Percentiles rank a stretch among this genome's conserved stretches.
phyloP scores from a whole-genome alignment of 2,329 filamentous ascomycete species.

The Capronia americana region DNA sequence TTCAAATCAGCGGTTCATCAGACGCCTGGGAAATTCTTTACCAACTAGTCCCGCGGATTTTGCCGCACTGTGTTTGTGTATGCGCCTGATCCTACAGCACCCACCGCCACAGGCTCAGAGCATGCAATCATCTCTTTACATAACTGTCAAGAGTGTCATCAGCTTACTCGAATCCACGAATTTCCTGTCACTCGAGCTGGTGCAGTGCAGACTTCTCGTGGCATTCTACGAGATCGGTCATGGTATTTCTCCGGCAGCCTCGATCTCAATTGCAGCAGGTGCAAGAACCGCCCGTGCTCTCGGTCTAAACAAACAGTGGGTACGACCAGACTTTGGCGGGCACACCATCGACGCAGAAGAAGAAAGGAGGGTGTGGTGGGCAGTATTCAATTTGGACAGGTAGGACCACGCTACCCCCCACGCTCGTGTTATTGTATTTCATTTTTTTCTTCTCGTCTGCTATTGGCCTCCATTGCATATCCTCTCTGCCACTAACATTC shows the following conservation, averaged over 20 bases:
- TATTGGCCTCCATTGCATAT: too few species aligned
- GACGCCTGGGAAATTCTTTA: neutral
- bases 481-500: neutral
- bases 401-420: neutral
- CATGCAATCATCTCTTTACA: slow-evolving; percentile 22
- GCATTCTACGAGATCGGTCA: slow-evolving; percentile 25
- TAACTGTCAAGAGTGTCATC: slow-evolving; percentile 17
- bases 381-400: slow-evolving; percentile 20
- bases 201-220: slow-evolving; percentile 14
- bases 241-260: slow-evolving; percentile 16
- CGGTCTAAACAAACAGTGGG: slow-evolving; percentile 15
- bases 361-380: slow-evolving; percentile 20
- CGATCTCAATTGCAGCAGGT: slow-evolving; percentile 9
- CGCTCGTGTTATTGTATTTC: too few species aligned
- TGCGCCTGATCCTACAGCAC: slow-evolving; percentile 15
- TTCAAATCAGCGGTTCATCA: slow-evolving; percentile 7
- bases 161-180: slow-evolving; percentile 12
- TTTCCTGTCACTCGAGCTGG: slow-evolving; percentile 8
- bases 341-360: slow-evolving; percentile 7
- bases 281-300: slow-evolving; percentile 12
- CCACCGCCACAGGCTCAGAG: neutral
- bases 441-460: too few species aligned
- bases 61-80: slow-evolving; percentile 16
- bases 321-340: neutral
- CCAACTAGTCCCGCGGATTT: slow-evolving; percentile 9